Conservation (phyloP, 768 basidiomycete species). For the Amanita jacksonii region DNA sequence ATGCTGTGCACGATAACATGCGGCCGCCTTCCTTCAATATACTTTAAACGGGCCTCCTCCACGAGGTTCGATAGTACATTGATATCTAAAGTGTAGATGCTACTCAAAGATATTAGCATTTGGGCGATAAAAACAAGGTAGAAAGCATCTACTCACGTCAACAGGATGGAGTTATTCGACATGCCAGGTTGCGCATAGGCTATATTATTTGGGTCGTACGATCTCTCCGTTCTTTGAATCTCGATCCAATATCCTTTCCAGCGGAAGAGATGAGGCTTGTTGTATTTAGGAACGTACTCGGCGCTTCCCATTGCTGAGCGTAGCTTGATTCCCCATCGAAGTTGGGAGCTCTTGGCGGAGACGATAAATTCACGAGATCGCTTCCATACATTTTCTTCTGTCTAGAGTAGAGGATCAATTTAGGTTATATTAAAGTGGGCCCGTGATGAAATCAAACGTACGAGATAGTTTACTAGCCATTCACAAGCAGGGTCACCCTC, state of each 20-base stretch:
- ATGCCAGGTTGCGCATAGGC: slow-evolving; percentile 1
- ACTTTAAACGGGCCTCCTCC: slow-evolving; percentile 25
- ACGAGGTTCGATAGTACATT: slow-evolving; percentile 23
- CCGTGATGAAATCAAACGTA: slow-evolving; percentile 16
- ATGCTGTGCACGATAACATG: slow-evolving; percentile 27
- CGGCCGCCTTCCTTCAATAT: slow-evolving; percentile 25
- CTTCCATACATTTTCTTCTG: slow-evolving; percentile 34
- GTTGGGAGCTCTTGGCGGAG: slow-evolving; percentile 27
- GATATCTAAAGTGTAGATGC: slow-evolving; percentile 33
- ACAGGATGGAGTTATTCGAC: slow-evolving; percentile 15
- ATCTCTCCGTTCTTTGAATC: slow-evolving; percentile 19
- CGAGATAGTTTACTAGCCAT: slow-evolving; percentile 37
- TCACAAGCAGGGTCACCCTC: slow-evolving; percentile 40
- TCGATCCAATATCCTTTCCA: slow-evolving; percentile 34
- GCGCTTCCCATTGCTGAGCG: slow-evolving; percentile 17
- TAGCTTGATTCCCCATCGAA: slow-evolving; percentile 27
- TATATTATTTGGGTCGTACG: neutral
- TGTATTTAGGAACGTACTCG: slow-evolving; percentile 32
- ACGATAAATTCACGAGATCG: slow-evolving; percentile 32
- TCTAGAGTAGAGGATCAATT: slow-evolving; percentile 17
- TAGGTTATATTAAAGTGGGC: neutral
- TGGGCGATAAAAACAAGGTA: neutral
- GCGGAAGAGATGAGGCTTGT: slow-evolving; percentile 28
- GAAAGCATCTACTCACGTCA: slow-evolving; percentile 28
- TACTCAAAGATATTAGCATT: slow-evolving; percentile 22